Base-by-base conservation (phyloP, 306 rosid species). In the Hippophae gyantsensis region DNA sequence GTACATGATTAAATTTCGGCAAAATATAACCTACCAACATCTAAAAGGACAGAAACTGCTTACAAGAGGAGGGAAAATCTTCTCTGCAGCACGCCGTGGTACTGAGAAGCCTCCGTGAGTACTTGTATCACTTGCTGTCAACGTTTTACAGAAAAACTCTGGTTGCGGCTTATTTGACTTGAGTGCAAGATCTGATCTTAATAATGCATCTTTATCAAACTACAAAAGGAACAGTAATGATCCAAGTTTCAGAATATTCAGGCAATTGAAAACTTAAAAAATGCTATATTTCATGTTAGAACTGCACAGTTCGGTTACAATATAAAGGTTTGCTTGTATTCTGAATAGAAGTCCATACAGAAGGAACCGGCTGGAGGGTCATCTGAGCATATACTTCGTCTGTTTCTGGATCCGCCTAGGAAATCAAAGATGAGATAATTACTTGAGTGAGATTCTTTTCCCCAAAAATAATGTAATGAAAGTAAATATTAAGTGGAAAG, bases 81-180 rank as follows among this genome's bases (percentile, higher is more conserved):
- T 92, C 79, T 92, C 96, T 10, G 99, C 99, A 0, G 99, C 86
- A 23, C 99, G 95, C 43, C 99, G 99, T 10, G 96, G 99, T 26
- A 92, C 99, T 0, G 99, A 92, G 72, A 92, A 92, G 48, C 99
- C 96, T 26, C 99, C 99, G 74, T 92, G 99, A 59, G 99, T 92
- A 69, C 99, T 92, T 1, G 99, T 92, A 69, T 92, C 99, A 58
- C 99, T 92, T 3, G 99, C 94, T 1, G 99, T 92, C 76, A 92
- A 75, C 13, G 88, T 89, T 48, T 92, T 92, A 61, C 99, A 92
- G 79, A 92, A 92, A 65, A 92, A 92, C 60, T 92, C 99, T 0
- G 95, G 86, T 55, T 81, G 99, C 4, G 93, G 70, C 66, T 86
- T 92, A 70, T 63, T 85, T 0, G 88, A 71, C 73, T 92, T 88